Evolutionary conservation across 768 basidiomycete species (phyloP).

Genomic region (Lenzites betulinus): DNA sequence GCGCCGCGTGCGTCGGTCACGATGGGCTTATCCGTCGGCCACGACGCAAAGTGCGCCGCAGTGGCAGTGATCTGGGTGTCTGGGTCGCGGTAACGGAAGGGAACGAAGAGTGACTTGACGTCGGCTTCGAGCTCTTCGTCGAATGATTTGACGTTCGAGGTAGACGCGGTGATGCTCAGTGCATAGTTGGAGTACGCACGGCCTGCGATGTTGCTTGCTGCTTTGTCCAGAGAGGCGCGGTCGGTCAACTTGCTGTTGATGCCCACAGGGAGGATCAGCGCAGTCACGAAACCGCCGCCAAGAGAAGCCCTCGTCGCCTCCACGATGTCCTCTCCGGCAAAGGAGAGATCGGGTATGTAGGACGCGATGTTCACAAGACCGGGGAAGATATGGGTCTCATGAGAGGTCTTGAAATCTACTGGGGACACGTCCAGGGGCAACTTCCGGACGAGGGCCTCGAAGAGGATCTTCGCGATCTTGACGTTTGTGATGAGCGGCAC

Average conservation of each 20-base stretch:
- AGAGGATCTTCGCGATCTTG: slow-evolving; percentile 96
- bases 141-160: slow-evolving; percentile 60
- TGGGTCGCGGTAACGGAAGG: slow-evolving; percentile 55
- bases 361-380: slow-evolving; percentile 88
- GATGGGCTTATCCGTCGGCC: slow-evolving; percentile 92
- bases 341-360: slow-evolving; percentile 75
- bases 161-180: slow-evolving; percentile 74
- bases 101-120: slow-evolving; percentile 85
- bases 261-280: slow-evolving; percentile 77
- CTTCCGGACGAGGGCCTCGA: slow-evolving; percentile 89
- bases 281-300: slow-evolving; percentile 87
- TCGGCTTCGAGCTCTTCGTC: slow-evolving; percentile 79
- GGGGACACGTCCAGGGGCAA: slow-evolving; percentile 88
- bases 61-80: slow-evolving; percentile 69
- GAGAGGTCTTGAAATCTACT: slow-evolving; percentile 93
- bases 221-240: slow-evolving; percentile 63
- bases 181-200: slow-evolving; percentile 87
- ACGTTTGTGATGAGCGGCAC: slow-evolving; percentile 97
- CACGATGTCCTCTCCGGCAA: slow-evolving; percentile 59
- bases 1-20: slow-evolving; percentile 89
- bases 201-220: slow-evolving; percentile 61
- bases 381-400: slow-evolving; percentile 87
- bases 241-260: slow-evolving; percentile 65
- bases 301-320: slow-evolving; percentile 79
- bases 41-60: slow-evolving; percentile 85